Evolutionary conservation across 306 rosid species (phyloP).

Genomic region (Cicer chorassanicum): DNA sequence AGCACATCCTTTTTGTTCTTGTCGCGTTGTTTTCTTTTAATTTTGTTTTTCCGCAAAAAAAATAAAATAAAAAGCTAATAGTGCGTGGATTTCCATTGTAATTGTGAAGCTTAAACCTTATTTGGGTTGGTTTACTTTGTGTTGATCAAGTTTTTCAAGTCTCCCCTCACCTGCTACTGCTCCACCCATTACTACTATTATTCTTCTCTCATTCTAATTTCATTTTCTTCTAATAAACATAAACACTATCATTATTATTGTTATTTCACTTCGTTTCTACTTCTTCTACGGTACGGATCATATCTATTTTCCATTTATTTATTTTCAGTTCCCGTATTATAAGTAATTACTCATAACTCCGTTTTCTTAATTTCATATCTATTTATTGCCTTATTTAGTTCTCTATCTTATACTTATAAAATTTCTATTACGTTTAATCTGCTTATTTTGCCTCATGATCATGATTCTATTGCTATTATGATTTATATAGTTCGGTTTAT

Average conservation of each 20-base stretch:
- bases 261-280: slow-evolving; percentile 41
- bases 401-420: background rate
- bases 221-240: slow-evolving; percentile 33
- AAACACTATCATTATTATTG: slow-evolving; percentile 42
- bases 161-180: background rate
- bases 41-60: slow-evolving; percentile 1
- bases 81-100: no score
- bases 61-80: slow-evolving; percentile 18
- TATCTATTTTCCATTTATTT: slow-evolving; percentile 19
- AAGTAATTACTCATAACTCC: slow-evolving; percentile 3
- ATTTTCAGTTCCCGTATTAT: slow-evolving; percentile 31
- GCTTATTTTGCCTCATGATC: slow-evolving; percentile 6
- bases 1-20: background rate
- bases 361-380: background rate
- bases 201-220: slow-evolving; percentile 40
- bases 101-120: slow-evolving; percentile 66
- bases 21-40: slow-evolving; percentile 10
- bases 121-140: slow-evolving; percentile 49
- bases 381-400: background rate
- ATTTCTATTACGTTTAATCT: slow-evolving; percentile 30
- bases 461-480: slow-evolving; percentile 4
- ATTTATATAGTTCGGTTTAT: slow-evolving; percentile 31
- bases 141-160: slow-evolving; percentile 31
- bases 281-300: slow-evolving; percentile 2
- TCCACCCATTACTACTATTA: background rate